A percentile compares a stretch with the other conserved stretches of the same genome.
Conservation (phyloP, 352 stramenopile species). For the Phytopythium vexans region DNA sequence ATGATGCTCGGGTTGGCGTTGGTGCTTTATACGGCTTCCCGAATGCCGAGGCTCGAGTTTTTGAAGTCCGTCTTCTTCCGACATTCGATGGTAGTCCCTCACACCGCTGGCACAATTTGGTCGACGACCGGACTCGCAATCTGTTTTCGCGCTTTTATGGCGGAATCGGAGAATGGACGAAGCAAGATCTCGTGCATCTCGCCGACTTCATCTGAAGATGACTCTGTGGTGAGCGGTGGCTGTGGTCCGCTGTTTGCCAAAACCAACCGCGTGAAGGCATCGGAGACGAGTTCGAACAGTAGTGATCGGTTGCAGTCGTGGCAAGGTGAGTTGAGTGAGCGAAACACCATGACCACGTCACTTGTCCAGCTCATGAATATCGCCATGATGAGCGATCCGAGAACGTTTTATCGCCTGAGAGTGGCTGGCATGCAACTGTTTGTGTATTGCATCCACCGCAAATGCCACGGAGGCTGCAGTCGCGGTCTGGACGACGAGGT, state of each 20-base stretch:
- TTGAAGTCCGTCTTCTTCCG: conserved; percentile 1
- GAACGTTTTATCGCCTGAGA: conserved; percentile 14
- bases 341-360: conserved; percentile 9
- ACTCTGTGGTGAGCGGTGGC: conserved; percentile 4
- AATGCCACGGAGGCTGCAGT: no score
- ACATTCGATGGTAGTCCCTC: conserved; percentile 1
- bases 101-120: background rate
- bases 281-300: background rate
- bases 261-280: background rate
- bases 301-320: background rate
- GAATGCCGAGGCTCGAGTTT: background rate
- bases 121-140: background rate
- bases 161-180: background rate
- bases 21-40: background rate
- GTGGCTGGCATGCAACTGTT: conserved; percentile 12
- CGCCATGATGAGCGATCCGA: conserved; percentile 24
- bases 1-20: conserved; percentile 2
- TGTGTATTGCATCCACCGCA: conserved; percentile 11
- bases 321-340: background rate
- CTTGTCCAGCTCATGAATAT: conserved; percentile 23
- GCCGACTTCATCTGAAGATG: background rate
- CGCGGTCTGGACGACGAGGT: background rate
- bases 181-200: background rate
- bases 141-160: conserved; percentile 2
- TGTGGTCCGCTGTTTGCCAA: conserved; percentile 4